Percentiles rank a stretch among this genome's conserved stretches.
Conservation (phyloP, 768 basidiomycete species). For the Xerocomellus chrysenteron region DNA sequence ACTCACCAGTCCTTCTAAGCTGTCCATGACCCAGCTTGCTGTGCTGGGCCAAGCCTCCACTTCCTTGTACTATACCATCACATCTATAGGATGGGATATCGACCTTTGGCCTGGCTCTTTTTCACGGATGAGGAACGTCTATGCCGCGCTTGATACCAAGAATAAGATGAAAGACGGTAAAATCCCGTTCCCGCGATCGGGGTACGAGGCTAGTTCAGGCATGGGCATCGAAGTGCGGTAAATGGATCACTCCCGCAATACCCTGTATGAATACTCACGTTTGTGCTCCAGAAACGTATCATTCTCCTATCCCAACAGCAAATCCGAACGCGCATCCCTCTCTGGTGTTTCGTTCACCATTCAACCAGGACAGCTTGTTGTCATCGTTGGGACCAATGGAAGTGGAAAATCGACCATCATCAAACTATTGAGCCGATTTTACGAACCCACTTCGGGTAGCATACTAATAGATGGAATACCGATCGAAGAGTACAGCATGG, state of each 20-base stretch:
- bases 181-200: conserved; percentile 22
- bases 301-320: conserved; percentile 51
- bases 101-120: conserved; percentile 14
- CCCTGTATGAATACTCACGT: neutral
- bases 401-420: conserved; percentile 39
- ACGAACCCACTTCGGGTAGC: conserved; percentile 34
- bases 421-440: conserved; percentile 39
- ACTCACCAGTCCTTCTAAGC: conserved; percentile 22
- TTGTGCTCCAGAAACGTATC: conserved; percentile 43
- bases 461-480: conserved; percentile 41
- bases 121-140: conserved; percentile 24
- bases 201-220: conserved; percentile 8
- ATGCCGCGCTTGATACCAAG: conserved; percentile 17
- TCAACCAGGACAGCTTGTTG: conserved; percentile 32
- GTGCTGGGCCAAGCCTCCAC: conserved; percentile 27
- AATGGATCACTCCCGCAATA: neutral
- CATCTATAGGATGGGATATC: conserved; percentile 4
- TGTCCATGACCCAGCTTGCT: conserved; percentile 33
- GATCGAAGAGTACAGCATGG: conserved; percentile 31
- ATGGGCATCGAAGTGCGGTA: conserved; percentile 23
- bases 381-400: conserved; percentile 36
- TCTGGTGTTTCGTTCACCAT: conserved; percentile 31
- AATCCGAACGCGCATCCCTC: conserved; percentile 23
- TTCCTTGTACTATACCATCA: conserved; percentile 25
- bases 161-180: conserved; percentile 30